A percentile compares a stretch with the other conserved stretches of the same genome.
Evolutionary conservation across 306 rosid genomes (phyloP).

Genomic region (Abrus precatorius): DNA sequence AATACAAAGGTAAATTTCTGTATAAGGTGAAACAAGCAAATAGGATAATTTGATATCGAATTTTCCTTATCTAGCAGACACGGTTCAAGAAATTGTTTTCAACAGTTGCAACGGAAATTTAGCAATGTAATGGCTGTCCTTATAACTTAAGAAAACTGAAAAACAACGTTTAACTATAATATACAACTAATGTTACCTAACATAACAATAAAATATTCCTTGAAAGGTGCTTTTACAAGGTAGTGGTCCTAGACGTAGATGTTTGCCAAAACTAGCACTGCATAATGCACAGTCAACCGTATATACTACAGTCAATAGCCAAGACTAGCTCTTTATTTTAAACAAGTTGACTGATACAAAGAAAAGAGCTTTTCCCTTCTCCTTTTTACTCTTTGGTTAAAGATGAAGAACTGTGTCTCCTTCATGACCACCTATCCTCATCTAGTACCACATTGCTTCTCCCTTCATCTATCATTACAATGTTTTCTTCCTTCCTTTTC

Average conservation of each 20-base stretch:
- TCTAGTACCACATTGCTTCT: constrained; percentile 22
- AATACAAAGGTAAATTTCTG: constrained; percentile 25
- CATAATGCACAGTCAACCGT: constrained; percentile 46
- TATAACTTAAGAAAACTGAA: constrained; percentile 37
- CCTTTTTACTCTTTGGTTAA: constrained; percentile 40
- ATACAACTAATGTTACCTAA: constrained; percentile 35
- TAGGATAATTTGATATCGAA: constrained; percentile 14
- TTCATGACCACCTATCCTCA: neutral
- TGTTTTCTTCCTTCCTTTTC: constrained; percentile 27
- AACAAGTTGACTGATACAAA: constrained; percentile 42
- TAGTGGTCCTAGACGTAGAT: constrained; percentile 50
- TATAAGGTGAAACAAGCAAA: constrained; percentile 29
- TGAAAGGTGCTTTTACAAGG: constrained; percentile 41
- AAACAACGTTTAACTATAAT: constrained; percentile 23
- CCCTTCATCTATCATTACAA: neutral
- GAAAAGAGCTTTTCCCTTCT: constrained; percentile 36
- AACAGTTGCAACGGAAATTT: constrained; percentile 12
- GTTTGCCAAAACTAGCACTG: constrained; percentile 53
- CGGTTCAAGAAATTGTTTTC: constrained; percentile 8
- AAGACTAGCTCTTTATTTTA: constrained; percentile 34
- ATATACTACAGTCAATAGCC: constrained; percentile 45
- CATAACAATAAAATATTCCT: constrained; percentile 47
- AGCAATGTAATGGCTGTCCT: constrained; percentile 32
- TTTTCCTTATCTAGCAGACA: constrained; percentile 29
- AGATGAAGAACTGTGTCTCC: constrained; percentile 13